A percentile compares a stretch with the other conserved stretches of the same genome.
phyloP scores from a whole-genome alignment of 2,329 filamentous ascomycete species.

The Ascochyta fabae region DNA sequence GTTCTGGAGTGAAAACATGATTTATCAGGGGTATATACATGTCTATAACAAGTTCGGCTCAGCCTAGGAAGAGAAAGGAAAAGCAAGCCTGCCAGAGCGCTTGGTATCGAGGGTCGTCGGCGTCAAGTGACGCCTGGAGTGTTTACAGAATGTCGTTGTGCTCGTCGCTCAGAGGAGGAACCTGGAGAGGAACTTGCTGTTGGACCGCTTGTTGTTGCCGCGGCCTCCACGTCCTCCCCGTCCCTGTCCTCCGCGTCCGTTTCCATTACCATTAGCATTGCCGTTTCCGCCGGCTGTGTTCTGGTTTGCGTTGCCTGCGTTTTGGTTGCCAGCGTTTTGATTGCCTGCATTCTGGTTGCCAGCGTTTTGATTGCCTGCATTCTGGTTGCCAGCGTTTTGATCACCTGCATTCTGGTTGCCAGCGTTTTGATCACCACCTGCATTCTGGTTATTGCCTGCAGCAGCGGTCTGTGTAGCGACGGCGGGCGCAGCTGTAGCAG shows the following conservation, averaged over 20 bases:
- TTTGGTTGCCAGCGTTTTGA: conserved; percentile 6
- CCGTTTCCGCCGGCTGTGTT: neutral
- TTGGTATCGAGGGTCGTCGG: neutral
- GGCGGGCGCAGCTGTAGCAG: conserved; percentile 16
- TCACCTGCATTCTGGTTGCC: conserved; percentile 15
- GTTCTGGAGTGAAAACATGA: neutral
- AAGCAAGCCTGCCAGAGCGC: conserved; percentile 12
- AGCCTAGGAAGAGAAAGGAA: conserved; percentile 5
- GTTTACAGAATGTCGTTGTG: neutral
- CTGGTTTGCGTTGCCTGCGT: neutral
- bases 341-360: conserved; percentile 15
- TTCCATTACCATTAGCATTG: conserved; percentile 12
- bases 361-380: conserved; percentile 6
- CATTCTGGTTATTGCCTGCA: conserved; percentile 8
- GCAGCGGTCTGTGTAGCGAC: conserved; percentile 7
- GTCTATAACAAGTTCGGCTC: conserved; percentile 1
- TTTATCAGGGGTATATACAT: conserved; percentile 9
- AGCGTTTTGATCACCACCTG: conserved; percentile 9
- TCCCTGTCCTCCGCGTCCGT: conserved; percentile 3
- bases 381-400: conserved; percentile 17
- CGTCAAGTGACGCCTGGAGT: neutral
- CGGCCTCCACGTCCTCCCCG: neutral
- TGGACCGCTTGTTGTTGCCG: conserved; percentile 14
- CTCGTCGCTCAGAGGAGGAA: conserved; percentile 1
- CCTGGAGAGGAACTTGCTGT: conserved; percentile 7